Evolutionary conservation across 176 grass and related monocot species (phyloP).

Genomic region (Oropetium thomaeum): DNA sequence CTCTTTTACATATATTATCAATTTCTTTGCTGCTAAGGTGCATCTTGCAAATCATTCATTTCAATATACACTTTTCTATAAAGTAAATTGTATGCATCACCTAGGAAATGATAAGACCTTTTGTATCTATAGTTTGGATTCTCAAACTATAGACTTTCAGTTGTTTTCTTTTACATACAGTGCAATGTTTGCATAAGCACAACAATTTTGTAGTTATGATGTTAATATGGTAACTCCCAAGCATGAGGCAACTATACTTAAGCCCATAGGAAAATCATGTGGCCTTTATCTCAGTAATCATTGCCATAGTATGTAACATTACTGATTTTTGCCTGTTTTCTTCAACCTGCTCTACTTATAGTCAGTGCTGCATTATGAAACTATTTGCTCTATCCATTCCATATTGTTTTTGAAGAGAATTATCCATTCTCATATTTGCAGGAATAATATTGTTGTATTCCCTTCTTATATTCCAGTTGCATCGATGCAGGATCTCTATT

Average conservation of each 20-base stretch:
- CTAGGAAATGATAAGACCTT: conserved; percentile 10
- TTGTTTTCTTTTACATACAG: not conserved
- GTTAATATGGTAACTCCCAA: not conserved
- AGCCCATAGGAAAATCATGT: not conserved
- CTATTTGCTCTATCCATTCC: not conserved
- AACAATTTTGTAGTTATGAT: not conserved
- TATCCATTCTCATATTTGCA: not conserved
- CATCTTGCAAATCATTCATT: conserved; percentile 14
- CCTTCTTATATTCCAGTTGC: conserved; percentile 9
- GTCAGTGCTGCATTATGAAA: conserved; percentile 5
- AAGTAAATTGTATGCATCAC: not conserved
- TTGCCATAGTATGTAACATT: not conserved
- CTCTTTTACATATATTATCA: conserved; percentile 61
- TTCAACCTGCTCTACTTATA: not conserved
- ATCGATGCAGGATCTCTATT: conserved; percentile 60
- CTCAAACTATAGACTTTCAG: conserved; percentile 10
- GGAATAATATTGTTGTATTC: not conserved
- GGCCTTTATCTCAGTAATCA: not conserved
- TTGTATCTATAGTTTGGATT: not conserved
- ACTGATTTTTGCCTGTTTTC: not conserved
- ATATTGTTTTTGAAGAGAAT: too few species aligned
- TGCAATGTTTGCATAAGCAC: conserved; percentile 5
- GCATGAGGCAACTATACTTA: not conserved
- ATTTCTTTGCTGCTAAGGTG: conserved; percentile 72
- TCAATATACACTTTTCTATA: not conserved